Percentiles rank a stretch among this genome's conserved stretches.
Evolutionary conservation across 331 rosid species (phyloP).

Genomic region (Malus hybrid): DNA sequence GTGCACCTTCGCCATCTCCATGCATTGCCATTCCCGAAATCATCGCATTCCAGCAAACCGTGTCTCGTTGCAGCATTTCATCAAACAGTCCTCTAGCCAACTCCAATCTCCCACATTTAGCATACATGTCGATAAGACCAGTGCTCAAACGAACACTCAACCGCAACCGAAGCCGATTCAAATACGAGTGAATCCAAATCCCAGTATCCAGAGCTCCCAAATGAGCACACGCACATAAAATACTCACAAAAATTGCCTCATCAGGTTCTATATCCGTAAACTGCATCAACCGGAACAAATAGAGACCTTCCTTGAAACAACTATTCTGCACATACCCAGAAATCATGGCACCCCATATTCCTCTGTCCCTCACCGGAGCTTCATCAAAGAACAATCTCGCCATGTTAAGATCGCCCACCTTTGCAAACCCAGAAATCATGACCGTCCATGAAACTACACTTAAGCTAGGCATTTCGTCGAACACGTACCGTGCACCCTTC

Average conservation of each 20-base stretch:
- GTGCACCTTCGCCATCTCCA: constrained; percentile 55
- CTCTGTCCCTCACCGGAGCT: constrained; percentile 56
- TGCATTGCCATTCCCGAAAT: constrained; percentile 67
- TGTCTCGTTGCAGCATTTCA: constrained; percentile 36
- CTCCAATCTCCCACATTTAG: constrained; percentile 61
- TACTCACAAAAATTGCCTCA: constrained; percentile 57
- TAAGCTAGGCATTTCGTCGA: constrained; percentile 61
- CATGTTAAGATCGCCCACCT: constrained; percentile 43
- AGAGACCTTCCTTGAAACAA: constrained; percentile 66
- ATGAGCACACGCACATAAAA: constrained; percentile 76
- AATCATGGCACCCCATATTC: constrained; percentile 84
- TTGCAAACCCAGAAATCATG: constrained; percentile 65
- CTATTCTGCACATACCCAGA: constrained; percentile 66
- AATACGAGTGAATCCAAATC: constrained; percentile 53
- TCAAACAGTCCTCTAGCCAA: constrained; percentile 40
- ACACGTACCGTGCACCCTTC: constrained; percentile 42
- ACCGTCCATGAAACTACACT: constrained; percentile 62
- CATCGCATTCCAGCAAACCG: constrained; percentile 72
- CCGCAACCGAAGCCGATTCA: constrained; percentile 24
- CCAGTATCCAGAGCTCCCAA: constrained; percentile 60
- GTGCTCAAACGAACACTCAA: constrained; percentile 45
- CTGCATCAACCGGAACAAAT: constrained; percentile 57
- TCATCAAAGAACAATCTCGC: constrained; percentile 67
- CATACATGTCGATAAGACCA: constrained; percentile 68
- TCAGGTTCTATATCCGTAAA: constrained; percentile 41